Evolutionary conservation across 352 stramenopile species (phyloP).

Genomic region (Saprolegnia diclina): DNA sequence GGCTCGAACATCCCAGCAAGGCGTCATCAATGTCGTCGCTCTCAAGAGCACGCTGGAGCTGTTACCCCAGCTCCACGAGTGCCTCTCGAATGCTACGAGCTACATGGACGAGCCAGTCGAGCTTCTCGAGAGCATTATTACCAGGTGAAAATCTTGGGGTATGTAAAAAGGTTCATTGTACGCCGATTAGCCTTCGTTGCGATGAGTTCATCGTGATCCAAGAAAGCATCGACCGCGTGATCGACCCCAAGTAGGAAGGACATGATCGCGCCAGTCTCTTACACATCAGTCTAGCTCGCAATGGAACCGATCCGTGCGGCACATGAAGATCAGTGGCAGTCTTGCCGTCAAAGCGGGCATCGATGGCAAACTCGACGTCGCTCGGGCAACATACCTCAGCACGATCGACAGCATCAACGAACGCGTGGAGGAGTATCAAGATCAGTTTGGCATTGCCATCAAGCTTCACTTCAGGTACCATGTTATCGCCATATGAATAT

Average conservation of each 20-base stretch:
- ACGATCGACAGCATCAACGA: slow-evolving; percentile 81
- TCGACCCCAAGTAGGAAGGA: slow-evolving; percentile 57
- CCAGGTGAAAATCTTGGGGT: slow-evolving; percentile 35
- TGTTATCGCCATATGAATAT: background rate
- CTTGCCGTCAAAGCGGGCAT: slow-evolving; percentile 76
- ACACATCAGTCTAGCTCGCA: slow-evolving; percentile 42
- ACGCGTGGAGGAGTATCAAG: slow-evolving; percentile 66
- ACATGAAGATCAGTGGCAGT: slow-evolving; percentile 82
- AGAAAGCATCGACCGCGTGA: slow-evolving; percentile 59
- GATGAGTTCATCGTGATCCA: slow-evolving; percentile 50
- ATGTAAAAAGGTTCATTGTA: background rate
- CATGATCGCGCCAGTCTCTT: background rate
- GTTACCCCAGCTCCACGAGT: slow-evolving; percentile 48
- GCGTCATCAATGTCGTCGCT: slow-evolving; percentile 72
- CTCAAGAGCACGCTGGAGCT: slow-evolving; percentile 78
- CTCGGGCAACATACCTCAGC: slow-evolving; percentile 69
- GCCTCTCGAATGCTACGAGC: slow-evolving; percentile 37
- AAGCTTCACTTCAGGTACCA: slow-evolving; percentile 75
- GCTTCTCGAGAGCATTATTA: slow-evolving; percentile 59
- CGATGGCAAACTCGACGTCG: slow-evolving; percentile 82
- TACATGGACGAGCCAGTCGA: slow-evolving; percentile 35
- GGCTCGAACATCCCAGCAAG: slow-evolving; percentile 53
- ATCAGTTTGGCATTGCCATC: slow-evolving; percentile 53
- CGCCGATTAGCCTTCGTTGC: slow-evolving; percentile 37
- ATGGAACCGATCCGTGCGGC: slow-evolving; percentile 52